A percentile compares a stretch with the other conserved stretches of the same genome.
Conservation (phyloP, 75 land plant species). For the Selaginella moellendorffii region DNA sequence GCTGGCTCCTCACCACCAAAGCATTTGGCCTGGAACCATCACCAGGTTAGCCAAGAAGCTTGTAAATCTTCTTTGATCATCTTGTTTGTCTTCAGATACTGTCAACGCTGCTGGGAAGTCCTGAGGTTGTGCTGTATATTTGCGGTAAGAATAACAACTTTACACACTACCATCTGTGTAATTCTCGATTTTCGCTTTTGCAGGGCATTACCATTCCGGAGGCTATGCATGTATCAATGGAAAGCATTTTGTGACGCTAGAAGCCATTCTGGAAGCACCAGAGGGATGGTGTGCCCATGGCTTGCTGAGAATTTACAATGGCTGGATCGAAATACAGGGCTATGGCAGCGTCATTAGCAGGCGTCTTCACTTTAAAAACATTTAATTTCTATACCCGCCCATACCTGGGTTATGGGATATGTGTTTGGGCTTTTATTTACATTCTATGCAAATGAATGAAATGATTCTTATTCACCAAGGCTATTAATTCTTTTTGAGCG, state of each 20-base stretch:
- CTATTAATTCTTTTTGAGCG: too few relatives aligned
- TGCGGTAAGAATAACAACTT: slow-evolving; percentile 1
- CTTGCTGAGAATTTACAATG: background rate
- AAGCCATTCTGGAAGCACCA: slow-evolving; percentile 15
- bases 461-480: too few relatives aligned
- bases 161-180: background rate
- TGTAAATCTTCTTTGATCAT: background rate
- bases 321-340: slow-evolving; percentile 10
- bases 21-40: slow-evolving; percentile 11
- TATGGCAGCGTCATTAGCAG: slow-evolving; percentile 10
- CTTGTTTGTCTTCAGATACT: slow-evolving; percentile 1
- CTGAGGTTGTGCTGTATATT: slow-evolving; percentile 9
- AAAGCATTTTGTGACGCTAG: slow-evolving; percentile 14
- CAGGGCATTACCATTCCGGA: slow-evolving; percentile 16
- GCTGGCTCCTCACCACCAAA: slow-evolving; percentile 4
- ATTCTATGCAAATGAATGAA: too few relatives aligned
- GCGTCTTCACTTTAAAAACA: background rate
- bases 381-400: too few relatives aligned
- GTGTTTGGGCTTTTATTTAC: too few relatives aligned
- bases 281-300: slow-evolving; percentile 4
- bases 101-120: slow-evolving; percentile 9
- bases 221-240: slow-evolving; percentile 3
- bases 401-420: too few relatives aligned
- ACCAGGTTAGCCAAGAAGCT: background rate
- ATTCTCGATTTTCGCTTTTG: background rate